Conservation (phyloP, 2,329 filamentous ascomycete genomes). For the Pochonia chlamydosporia region DNA sequence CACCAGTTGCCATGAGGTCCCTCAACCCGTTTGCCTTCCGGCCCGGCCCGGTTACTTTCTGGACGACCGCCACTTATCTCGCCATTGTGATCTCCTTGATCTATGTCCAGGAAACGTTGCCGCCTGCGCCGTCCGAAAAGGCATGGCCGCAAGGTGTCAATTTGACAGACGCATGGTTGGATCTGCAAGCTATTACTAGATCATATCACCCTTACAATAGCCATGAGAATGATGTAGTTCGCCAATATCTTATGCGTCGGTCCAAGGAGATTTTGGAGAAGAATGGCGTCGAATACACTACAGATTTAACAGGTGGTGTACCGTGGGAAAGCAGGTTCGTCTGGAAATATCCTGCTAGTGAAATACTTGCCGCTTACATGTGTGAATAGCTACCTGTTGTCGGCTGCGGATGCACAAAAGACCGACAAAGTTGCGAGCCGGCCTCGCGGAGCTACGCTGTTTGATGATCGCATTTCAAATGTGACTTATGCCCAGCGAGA, state of each 20-base stretch:
- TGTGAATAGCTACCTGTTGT: neutral
- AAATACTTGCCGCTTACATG: neutral
- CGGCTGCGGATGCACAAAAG: neutral
- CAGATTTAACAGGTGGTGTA: conserved; percentile 29
- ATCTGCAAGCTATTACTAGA: conserved; percentile 69
- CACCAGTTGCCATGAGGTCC: conserved; percentile 19
- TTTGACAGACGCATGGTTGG: conserved; percentile 78
- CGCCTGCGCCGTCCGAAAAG: conserved; percentile 51
- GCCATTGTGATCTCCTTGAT: conserved; percentile 68
- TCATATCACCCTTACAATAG: conserved; percentile 88
- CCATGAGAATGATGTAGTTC: conserved; percentile 72
- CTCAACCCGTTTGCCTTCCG: conserved; percentile 67
- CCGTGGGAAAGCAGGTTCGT: conserved; percentile 14
- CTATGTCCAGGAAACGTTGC: conserved; percentile 70
- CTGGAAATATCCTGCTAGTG: too few species aligned
- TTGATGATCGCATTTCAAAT: conserved; percentile 76
- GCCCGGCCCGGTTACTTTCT: conserved; percentile 74
- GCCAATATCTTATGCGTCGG: conserved; percentile 67
- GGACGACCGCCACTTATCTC: conserved; percentile 70
- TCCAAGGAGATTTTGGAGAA: conserved; percentile 63
- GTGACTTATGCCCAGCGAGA: conserved; percentile 50
- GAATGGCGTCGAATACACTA: conserved; percentile 47
- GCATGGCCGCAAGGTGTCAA: conserved; percentile 58
- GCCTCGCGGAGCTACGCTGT: conserved; percentile 51
- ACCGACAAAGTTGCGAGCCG: neutral